Base-by-base conservation (phyloP, 2,329 filamentous ascomycete species). In the Colletotrichum sp. region DNA sequence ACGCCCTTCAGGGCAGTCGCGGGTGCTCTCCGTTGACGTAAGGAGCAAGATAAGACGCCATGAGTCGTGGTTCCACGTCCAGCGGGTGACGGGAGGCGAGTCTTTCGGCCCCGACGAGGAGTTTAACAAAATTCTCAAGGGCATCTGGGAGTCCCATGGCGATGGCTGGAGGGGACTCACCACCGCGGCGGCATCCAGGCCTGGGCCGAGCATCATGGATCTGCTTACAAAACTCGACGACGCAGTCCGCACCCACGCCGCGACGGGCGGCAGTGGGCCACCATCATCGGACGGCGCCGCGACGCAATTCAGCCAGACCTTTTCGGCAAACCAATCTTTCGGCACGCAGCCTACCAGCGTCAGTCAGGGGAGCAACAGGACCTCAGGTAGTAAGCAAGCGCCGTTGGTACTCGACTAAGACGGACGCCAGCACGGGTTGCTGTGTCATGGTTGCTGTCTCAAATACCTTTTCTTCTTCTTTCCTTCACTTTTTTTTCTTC, bases 51-150 rank as follows among this genome's bases (percentile, higher is more conserved):
- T 85, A 12, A 87, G 89, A 18, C 85, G 86, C 48, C 89, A 88
- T 28, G 84, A 87, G 60, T 80, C 86, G 5, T 88, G 86, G 84
- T 93, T 90, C 90, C 87, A 88, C 72, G 81, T 91, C 5, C 84
- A 83, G 77, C 87, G 87, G 6, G 52, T 60, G 4, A 77, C 80
- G 12, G 82, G 84, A 25, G 34, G 71, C 22, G 74, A 72, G 18
- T 67, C 32, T 52, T 80, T 68, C 32, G 76, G 80, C 15, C 56
- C 75, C 9, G 75, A 82, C 3, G 85, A 86, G 36, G 81, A 81
- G 25, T 80, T 90, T 52, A 82, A 85, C 72, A 78, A 79, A 60
- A 82, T 84, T 8, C 81, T 91, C 70, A 85, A 84, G 77, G 77
- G 84, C 5, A 82, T 91, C 6, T 91, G 89, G 86, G 82, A 85